phyloP scores from a whole-genome alignment of 345 rosid species.

The Xanthoceras sorbifolium region DNA sequence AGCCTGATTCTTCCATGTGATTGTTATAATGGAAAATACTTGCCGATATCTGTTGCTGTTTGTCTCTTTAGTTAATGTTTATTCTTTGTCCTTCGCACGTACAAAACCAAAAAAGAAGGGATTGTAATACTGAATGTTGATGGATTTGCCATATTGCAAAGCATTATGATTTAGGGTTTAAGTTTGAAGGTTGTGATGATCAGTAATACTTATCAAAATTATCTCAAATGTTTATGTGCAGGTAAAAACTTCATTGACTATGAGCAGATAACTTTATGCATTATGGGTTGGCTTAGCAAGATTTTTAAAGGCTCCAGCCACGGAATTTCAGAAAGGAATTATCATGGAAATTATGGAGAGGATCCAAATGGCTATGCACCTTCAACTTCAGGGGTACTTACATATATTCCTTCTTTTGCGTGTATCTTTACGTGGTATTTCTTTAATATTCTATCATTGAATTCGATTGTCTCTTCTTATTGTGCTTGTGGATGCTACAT shows the following conservation, averaged over 20 bases:
- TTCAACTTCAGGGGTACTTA: conserved; percentile 72
- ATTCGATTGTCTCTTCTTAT: neutral
- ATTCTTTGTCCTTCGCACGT: neutral
- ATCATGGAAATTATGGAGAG: conserved; percentile 46
- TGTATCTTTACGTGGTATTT: neutral
- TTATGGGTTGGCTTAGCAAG: conserved; percentile 90
- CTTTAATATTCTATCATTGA: neutral
- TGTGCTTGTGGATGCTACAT: neutral
- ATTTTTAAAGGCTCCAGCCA: conserved; percentile 78
- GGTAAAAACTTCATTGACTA: conserved; percentile 42
- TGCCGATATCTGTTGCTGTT: neutral
- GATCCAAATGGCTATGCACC: conserved; percentile 49
- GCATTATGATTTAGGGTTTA: conserved; percentile 3
- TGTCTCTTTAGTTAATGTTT: neutral
- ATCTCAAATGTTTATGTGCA: conserved; percentile 29
- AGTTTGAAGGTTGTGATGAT: neutral
- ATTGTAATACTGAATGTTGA: neutral
- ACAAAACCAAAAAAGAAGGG: neutral
- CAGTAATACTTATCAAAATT: neutral
- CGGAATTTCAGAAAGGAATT: conserved; percentile 49
- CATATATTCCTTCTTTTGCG: conserved; percentile 4
- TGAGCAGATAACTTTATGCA: conserved; percentile 50
- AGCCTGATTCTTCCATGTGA: conserved; percentile 9
- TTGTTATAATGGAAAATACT: conserved; percentile 5
- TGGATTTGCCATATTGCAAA: neutral